Percentiles rank a stretch among this genome's conserved stretches.
Evolutionary conservation across 2,329 filamentous ascomycete species (phyloP).

Genomic region (Fusarium sp.): DNA sequence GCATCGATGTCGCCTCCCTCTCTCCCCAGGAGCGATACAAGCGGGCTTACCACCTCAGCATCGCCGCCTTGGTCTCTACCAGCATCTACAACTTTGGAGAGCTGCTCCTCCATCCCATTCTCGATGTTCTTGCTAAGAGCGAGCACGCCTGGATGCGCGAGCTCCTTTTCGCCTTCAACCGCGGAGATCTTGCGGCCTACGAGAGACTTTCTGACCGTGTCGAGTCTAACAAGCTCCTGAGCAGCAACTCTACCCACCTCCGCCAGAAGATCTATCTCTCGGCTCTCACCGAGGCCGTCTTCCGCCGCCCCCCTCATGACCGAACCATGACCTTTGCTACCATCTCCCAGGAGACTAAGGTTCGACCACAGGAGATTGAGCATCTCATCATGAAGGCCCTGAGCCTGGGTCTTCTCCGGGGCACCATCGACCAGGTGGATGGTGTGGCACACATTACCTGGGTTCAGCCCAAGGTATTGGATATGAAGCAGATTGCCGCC

Average conservation of each 20-base stretch:
- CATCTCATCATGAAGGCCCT: constrained; percentile 99
- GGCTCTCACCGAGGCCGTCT: constrained; percentile 94
- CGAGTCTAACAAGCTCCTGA: constrained; percentile 81
- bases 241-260: constrained; percentile 83
- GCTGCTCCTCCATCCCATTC: constrained; percentile 95
- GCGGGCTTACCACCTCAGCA: constrained; percentile 91
- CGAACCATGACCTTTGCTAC: constrained; percentile 92
- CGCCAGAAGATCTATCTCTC: constrained; percentile 99
- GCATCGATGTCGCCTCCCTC: constrained; percentile 85
- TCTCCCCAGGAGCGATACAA: constrained; percentile 79
- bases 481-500: constrained; percentile 92
- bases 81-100: constrained; percentile 99
- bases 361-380: constrained; percentile 91
- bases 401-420: constrained; percentile 87
- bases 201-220: constrained; percentile 86
- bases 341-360: constrained; percentile 93
- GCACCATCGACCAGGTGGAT: constrained; percentile 96
- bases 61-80: constrained; percentile 92
- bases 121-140: constrained; percentile 80
- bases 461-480: constrained; percentile 98
- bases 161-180: constrained; percentile 97
- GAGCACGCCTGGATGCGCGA: constrained; percentile 89
- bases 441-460: constrained; percentile 95
- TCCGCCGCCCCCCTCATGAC: constrained; percentile 94
- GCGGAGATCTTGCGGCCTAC: constrained; percentile 89